Conservation (phyloP, 192 early-diverging fungal species). For the Pecoramyces ruminantium region DNA sequence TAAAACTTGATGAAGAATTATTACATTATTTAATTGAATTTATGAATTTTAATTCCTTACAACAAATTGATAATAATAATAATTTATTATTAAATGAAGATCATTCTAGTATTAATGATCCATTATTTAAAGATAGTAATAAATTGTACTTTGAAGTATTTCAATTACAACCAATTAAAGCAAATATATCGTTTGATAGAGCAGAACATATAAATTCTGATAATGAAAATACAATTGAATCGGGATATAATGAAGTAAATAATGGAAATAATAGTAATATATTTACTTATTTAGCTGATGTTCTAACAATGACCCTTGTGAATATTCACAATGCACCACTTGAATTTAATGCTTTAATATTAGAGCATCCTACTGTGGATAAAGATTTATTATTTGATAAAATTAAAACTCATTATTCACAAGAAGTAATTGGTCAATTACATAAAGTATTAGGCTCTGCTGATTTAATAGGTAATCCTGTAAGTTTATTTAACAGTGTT, state of each 20-base stretch:
- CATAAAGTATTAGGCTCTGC: conserved; percentile 84
- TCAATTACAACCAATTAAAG: conserved; percentile 80
- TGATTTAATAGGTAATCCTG: conserved; percentile 93
- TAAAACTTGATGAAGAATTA: conserved; percentile 91
- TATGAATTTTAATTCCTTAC: conserved; percentile 43
- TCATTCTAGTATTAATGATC: conserved; percentile 47
- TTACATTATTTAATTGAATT: conserved; percentile 73
- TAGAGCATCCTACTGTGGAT: conserved; percentile 78
- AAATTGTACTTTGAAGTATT: conserved; percentile 89
- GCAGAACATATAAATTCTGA: conserved; percentile 51
- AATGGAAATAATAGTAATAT: conserved; percentile 1
- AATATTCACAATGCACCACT: conserved; percentile 57
- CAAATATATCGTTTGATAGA: conserved; percentile 90
- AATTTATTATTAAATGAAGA: conserved; percentile 2
- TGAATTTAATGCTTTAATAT: conserved; percentile 33
- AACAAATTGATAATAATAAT: background rate
- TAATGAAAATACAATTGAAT: background rate
- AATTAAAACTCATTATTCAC: conserved; percentile 71
- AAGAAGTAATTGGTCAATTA: conserved; percentile 73
- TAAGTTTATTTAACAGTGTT: conserved; percentile 89
- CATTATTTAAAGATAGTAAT: conserved; percentile 43
- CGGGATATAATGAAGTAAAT: background rate
- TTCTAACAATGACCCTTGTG: conserved; percentile 94
- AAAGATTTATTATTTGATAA: conserved; percentile 52
- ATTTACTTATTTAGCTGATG: conserved; percentile 52